phyloP scores from a whole-genome alignment of 2,329 filamentous ascomycete species.

The Colletotrichum navitas region DNA sequence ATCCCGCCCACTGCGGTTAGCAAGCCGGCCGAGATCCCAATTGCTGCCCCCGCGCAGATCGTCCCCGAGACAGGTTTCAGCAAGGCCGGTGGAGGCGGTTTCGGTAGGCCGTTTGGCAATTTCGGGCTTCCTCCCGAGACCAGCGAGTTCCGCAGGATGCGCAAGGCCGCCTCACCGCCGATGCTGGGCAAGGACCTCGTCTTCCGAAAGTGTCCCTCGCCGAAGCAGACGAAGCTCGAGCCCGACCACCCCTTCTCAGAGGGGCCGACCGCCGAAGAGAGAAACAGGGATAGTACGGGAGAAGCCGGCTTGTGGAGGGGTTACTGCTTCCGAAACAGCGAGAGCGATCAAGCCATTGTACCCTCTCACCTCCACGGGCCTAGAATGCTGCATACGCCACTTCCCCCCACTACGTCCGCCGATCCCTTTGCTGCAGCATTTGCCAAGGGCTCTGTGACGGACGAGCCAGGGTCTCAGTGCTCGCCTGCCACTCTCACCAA shows the following conservation, averaged over 20 bases:
- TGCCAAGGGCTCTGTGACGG: constrained; percentile 53
- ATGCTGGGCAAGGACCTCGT: constrained; percentile 88
- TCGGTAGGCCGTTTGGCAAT: constrained; percentile 59
- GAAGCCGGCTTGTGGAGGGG: constrained; percentile 82
- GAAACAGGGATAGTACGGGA: constrained; percentile 67
- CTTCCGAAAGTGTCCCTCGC: constrained; percentile 86
- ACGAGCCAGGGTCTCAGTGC: constrained; percentile 54
- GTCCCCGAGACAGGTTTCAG: constrained; percentile 59
- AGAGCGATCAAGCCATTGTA: constrained; percentile 54
- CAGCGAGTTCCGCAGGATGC: constrained; percentile 59
- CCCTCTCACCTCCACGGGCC: constrained; percentile 60
- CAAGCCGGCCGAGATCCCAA: constrained; percentile 41
- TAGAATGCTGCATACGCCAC: constrained; percentile 64
- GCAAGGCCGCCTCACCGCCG: constrained; percentile 75
- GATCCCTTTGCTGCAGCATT: constrained; percentile 61
- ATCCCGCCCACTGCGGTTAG: constrained; percentile 16
- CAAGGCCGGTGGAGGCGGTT: constrained; percentile 50
- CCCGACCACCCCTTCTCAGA: constrained; percentile 75
- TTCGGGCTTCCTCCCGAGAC: constrained; percentile 51
- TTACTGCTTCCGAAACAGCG: constrained; percentile 66
- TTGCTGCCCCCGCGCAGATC: constrained; percentile 49
- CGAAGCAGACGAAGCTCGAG: constrained; percentile 86
- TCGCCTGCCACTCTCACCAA: constrained; percentile 44
- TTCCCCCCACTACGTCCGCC: constrained; percentile 55
- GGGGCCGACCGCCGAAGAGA: constrained; percentile 59